A percentile compares a stretch with the other conserved stretches of the same genome.
Evolutionary conservation across 2,329 filamentous ascomycete genomes (phyloP).

Genomic region (Gliomastix tumulicola): DNA sequence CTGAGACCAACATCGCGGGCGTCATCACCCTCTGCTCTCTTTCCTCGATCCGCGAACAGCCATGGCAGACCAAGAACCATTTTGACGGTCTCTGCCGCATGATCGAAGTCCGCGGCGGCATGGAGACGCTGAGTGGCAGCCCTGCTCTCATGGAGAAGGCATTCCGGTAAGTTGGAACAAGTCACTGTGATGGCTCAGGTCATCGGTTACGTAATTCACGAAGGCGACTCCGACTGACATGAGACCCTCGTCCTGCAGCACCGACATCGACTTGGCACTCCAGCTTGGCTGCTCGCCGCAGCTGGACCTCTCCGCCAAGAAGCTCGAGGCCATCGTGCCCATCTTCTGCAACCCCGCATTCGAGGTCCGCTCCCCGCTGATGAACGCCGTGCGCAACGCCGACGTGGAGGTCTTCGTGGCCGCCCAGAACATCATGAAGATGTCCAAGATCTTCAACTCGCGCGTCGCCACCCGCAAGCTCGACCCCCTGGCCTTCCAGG

Average conservation of each 20-base stretch:
- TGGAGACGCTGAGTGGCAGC: slow-evolving; percentile 8
- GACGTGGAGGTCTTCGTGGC: slow-evolving; percentile 1
- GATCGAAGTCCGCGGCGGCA: slow-evolving; percentile 20
- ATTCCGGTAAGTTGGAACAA: slow-evolving; percentile 5
- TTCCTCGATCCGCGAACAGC: slow-evolving; percentile 12
- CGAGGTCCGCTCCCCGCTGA: slow-evolving; percentile 4
- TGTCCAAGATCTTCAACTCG: slow-evolving; percentile 4
- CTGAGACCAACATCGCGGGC: slow-evolving; percentile 17
- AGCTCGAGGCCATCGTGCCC: slow-evolving; percentile 2
- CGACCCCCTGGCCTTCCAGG: slow-evolving; percentile 13
- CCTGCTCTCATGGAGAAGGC: slow-evolving; percentile 6
- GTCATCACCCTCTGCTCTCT: slow-evolving; percentile 16
- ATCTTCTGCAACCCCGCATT: slow-evolving; percentile 4
- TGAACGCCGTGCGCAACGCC: slow-evolving; percentile 4
- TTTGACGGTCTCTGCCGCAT: slow-evolving; percentile 19
- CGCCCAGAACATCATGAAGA: slow-evolving; percentile 2
- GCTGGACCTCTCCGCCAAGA: slow-evolving; percentile 2
- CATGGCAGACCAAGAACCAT: slow-evolving; percentile 15
- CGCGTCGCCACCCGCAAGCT: slow-evolving; percentile 7
- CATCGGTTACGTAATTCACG: too few relatives aligned
- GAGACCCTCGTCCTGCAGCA: slow-evolving; percentile 2
- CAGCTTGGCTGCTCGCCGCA: slow-evolving; percentile 1
- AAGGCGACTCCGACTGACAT: too few relatives aligned
- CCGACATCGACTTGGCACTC: slow-evolving; percentile 6
- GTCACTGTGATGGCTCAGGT: too few relatives aligned